phyloP scores from a whole-genome alignment of 768 basidiomycete species.

The Flagelloscypha sp. region DNA sequence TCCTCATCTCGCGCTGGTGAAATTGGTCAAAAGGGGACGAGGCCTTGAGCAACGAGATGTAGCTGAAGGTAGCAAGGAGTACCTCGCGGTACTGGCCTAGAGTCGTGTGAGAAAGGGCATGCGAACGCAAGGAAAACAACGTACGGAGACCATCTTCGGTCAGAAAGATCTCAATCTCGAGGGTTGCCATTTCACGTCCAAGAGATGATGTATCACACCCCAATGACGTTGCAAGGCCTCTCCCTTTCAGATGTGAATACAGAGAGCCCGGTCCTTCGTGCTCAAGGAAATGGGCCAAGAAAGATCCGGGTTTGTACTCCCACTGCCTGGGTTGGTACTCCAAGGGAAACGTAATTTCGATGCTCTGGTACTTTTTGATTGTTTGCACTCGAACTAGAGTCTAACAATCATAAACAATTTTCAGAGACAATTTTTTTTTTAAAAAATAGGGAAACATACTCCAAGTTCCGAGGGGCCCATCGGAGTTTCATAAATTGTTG shows the following conservation, averaged over 20 bases:
- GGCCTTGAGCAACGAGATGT: conserved; percentile 62
- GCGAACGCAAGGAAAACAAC: conserved; percentile 25
- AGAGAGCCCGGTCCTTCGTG: conserved; percentile 93
- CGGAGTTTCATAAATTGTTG: conserved; percentile 36
- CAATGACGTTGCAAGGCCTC: conserved; percentile 77
- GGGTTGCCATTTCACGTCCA: conserved; percentile 80
- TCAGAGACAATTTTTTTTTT: conserved; percentile 7
- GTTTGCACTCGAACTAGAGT: conserved; percentile 83
- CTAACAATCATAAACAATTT: conserved; percentile 29
- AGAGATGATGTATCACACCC: conserved; percentile 61
- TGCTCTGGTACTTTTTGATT: conserved; percentile 74
- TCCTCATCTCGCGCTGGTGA: conserved; percentile 70
- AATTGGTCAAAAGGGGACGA: conserved; percentile 49
- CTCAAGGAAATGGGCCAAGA: conserved; percentile 76
- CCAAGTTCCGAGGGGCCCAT: conserved; percentile 42
- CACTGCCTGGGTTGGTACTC: conserved; percentile 63
- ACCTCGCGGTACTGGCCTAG: conserved; percentile 74
- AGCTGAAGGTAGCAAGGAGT: conserved; percentile 67
- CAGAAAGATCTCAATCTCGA: conserved; percentile 74
- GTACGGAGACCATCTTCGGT: conserved; percentile 82
- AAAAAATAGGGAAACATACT: conserved; percentile 18
- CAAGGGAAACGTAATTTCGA: conserved; percentile 79
- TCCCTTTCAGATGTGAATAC: conserved; percentile 80
- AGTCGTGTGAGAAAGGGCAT: background rate
- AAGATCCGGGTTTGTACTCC: conserved; percentile 70